Evolutionary conservation across 768 basidiomycete genomes (phyloP), one percentile per base, ranked within the genome.

Genomic region (Boletus vermiculosoides): DNA sequence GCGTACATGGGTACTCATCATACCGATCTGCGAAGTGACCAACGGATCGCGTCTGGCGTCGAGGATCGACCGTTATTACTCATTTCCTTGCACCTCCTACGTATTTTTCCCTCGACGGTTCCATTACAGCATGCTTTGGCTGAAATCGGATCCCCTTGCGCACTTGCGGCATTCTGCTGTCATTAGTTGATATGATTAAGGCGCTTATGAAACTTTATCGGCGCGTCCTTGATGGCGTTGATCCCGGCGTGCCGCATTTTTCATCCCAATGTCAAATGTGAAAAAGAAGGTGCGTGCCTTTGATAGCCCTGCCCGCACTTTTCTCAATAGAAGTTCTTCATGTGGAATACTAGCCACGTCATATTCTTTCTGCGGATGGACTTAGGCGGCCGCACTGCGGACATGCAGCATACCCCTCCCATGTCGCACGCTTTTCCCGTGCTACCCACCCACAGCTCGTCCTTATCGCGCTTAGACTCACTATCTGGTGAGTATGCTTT

Each of bases 151-250:
- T 55, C 36, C 56, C 54, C 34, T 42, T 56, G 45, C 41, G 37
- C 54, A 61, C 55, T 63, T 50, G 61, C 51, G 40, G 55, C 55
- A 54, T 67, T 40, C 31, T 59, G 54, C 48, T 42, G 63, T 63
- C 58, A 60, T 69, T 57, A 51, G 54, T 55, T 56, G 57, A 62
- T 63, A 68, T 60, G 59, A 70, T 60, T 40, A 56, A 60, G 50
- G 50, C 49, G 59, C 50, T 59, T 68, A 70, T 70, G 67, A 70
- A 70, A 69, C 67, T 56, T 58, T 68, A 70, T 59, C 60, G 58
- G 55, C 41, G 28, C 30, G 57, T 56, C 58, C 36, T 65, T 65
- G 66, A 65, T 67, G 61, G 66, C 50, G 61, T 65, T 70, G 58
- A 70, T 70, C 50, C 56, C 63, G 54, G 54, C 45, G 49, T 63